Percentiles rank a stretch among this genome's conserved stretches.
These are phyloP conservation scores for Ammopiptanthus mongolicus DNA, from an alignment of 306 rosid species.

Conservation along the genomic window DNA sequence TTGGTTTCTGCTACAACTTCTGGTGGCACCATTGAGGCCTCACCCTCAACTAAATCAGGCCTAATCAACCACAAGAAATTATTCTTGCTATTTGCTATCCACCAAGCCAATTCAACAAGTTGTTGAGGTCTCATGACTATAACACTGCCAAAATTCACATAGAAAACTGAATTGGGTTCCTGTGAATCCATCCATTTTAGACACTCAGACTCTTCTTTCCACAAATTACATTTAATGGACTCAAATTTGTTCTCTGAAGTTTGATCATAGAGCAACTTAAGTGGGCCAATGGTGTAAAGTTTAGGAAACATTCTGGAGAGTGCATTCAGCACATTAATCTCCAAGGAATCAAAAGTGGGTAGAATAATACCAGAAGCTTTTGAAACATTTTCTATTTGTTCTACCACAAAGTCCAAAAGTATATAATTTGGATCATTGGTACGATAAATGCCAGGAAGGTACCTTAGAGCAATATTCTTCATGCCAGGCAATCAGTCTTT, in stretches of 20 bases:
- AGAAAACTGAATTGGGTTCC: slow-evolving; percentile 31
- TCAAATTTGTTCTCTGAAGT: background rate
- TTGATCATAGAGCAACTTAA: slow-evolving; percentile 29
- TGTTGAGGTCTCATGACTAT: slow-evolving; percentile 32
- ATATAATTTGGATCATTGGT: slow-evolving; percentile 30
- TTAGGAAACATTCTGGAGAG: slow-evolving; percentile 32
- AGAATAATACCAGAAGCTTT: slow-evolving; percentile 37
- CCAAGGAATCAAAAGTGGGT: slow-evolving; percentile 36
- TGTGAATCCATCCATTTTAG: slow-evolving; percentile 43
- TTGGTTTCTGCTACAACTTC: slow-evolving; percentile 21
- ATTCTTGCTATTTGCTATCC: slow-evolving; percentile 33
- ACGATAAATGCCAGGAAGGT: slow-evolving; percentile 27
- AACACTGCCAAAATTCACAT: slow-evolving; percentile 44
- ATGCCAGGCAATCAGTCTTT: slow-evolving; percentile 42
- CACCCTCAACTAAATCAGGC: slow-evolving; percentile 37
- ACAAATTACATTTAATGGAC: slow-evolving; percentile 28
- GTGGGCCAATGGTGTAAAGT: slow-evolving; percentile 40
- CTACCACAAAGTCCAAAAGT: slow-evolving; percentile 20
- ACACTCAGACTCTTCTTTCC: slow-evolving; percentile 44
- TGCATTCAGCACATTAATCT: slow-evolving; percentile 22
- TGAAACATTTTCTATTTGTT: slow-evolving; percentile 23
- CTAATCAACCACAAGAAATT: slow-evolving; percentile 48
- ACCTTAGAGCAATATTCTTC: slow-evolving; percentile 30
- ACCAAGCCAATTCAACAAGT: slow-evolving; percentile 48
- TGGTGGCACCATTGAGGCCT: slow-evolving; percentile 19